A percentile compares a stretch with the other conserved stretches of the same genome.
Conservation (phyloP, 2,329 filamentous ascomycete genomes). For the Hortaea sp. region DNA sequence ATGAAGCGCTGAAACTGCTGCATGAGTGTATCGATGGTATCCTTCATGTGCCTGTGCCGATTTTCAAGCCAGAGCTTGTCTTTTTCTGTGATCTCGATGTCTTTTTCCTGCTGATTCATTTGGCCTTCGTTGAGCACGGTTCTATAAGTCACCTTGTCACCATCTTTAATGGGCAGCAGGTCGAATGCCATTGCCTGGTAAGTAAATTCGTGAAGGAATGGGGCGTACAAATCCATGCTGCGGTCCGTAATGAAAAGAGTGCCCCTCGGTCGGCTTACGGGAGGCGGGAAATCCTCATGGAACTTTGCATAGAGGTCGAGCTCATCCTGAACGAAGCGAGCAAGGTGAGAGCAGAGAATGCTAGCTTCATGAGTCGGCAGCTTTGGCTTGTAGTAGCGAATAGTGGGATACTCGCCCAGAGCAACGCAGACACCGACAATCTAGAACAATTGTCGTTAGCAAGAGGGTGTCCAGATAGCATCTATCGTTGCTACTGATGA, state of each 20-base stretch:
- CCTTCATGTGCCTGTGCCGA: conserved; percentile 93
- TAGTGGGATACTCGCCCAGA: conserved; percentile 85
- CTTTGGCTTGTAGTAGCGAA: conserved; percentile 77
- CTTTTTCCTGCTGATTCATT: conserved; percentile 64
- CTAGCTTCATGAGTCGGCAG: conserved; percentile 73
- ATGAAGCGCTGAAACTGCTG: conserved; percentile 88
- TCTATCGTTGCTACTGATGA: not conserved
- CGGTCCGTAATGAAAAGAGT: conserved; percentile 81
- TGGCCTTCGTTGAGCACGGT: conserved; percentile 68
- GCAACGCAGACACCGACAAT: conserved; percentile 81
- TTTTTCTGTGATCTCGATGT: conserved; percentile 82
- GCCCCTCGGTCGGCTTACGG: conserved; percentile 65
- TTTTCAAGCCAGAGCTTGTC: conserved; percentile 95
- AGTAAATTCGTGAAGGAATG: conserved; percentile 88
- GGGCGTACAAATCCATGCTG: conserved; percentile 83
- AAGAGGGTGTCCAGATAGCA: too few species aligned
- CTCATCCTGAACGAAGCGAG: conserved; percentile 83
- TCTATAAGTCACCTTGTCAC: conserved; percentile 77
- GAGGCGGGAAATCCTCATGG: conserved; percentile 75
- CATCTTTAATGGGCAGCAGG: conserved; percentile 76
- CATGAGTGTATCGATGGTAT: conserved; percentile 89
- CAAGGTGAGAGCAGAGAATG: conserved; percentile 78
- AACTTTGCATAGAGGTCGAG: conserved; percentile 80
- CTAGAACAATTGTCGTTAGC: conserved; percentile 21
- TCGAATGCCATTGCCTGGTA: conserved; percentile 99